Percentiles rank a stretch among this genome's conserved stretches.
Conservation (phyloP, 2,329 filamentous ascomycete genomes). For the Ramularia collo-cygni region DNA sequence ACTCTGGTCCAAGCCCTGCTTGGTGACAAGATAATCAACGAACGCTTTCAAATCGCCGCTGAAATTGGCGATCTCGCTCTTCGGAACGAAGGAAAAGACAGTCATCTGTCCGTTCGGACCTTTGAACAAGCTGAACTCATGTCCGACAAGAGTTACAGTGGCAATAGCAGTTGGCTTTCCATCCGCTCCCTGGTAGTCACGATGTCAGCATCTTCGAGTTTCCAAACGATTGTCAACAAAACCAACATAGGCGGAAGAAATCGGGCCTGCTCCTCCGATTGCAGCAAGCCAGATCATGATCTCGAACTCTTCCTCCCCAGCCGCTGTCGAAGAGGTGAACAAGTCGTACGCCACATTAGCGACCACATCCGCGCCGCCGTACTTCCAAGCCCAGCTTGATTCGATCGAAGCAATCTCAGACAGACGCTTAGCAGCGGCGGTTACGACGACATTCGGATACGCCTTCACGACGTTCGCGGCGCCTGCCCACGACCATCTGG, state of each 20-base stretch:
- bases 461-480: constrained; percentile 33
- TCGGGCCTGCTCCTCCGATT: constrained; percentile 50
- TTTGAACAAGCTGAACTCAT: constrained; percentile 51
- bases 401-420: constrained; percentile 36
- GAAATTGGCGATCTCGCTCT: constrained; percentile 42
- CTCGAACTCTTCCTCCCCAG: constrained; percentile 47
- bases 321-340: constrained; percentile 47
- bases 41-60: constrained; percentile 53
- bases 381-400: constrained; percentile 42
- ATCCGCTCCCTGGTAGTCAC: constrained; percentile 3
- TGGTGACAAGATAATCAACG: constrained; percentile 47
- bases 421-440: constrained; percentile 28
- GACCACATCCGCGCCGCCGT: constrained; percentile 43
- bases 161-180: constrained; percentile 37
- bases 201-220: too few relatives aligned
- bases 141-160: constrained; percentile 47
- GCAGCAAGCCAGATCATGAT: constrained; percentile 60
- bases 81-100: constrained; percentile 54
- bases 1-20: constrained; percentile 39
- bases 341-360: constrained; percentile 58
- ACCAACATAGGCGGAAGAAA: constrained; percentile 46
- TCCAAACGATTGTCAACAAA: too few relatives aligned
- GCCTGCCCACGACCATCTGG: constrained; percentile 19
- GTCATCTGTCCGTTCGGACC: constrained; percentile 51
- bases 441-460: constrained; percentile 36